These are phyloP conservation scores for Lagenidium giganteum DNA, from an alignment of 352 stramenopile species.

Conservation along the genomic window DNA sequence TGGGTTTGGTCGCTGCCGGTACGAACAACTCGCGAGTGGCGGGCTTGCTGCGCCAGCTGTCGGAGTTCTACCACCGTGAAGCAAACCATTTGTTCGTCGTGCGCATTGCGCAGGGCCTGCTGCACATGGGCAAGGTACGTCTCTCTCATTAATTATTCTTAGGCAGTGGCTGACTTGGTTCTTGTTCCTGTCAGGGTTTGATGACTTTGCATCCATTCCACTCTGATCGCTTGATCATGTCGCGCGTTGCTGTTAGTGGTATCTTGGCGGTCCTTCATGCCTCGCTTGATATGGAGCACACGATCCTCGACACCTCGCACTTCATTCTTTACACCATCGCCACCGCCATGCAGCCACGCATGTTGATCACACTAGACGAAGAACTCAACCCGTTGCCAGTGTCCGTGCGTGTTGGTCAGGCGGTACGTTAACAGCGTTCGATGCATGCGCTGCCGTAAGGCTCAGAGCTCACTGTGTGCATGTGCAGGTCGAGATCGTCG, in stretches of 20 bases:
- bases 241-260: slow-evolving; percentile 89
- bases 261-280: slow-evolving; percentile 95
- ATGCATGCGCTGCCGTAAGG: slow-evolving; percentile 3
- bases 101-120: slow-evolving; percentile 97
- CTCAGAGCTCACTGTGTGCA: too few relatives aligned
- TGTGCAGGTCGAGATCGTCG: slow-evolving; percentile 95
- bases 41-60: slow-evolving; percentile 94
- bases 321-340: slow-evolving; percentile 98
- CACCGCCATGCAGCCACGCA: slow-evolving; percentile 97
- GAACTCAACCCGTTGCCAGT: slow-evolving; percentile 95
- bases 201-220: slow-evolving; percentile 98
- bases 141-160: background rate
- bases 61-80: slow-evolving; percentile 98
- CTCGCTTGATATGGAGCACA: slow-evolving; percentile 97
- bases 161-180: background rate
- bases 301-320: slow-evolving; percentile 97
- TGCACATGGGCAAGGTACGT: slow-evolving; percentile 97
- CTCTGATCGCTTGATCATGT: slow-evolving; percentile 92
- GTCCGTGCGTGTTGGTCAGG: slow-evolving; percentile 98
- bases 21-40: slow-evolving; percentile 99
- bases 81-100: slow-evolving; percentile 98
- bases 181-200: slow-evolving; percentile 65
- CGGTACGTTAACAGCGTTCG: slow-evolving; percentile 48
- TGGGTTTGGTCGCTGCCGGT: slow-evolving; percentile 96
- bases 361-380: slow-evolving; percentile 98